Percentiles rank a stretch among this genome's conserved stretches.
Evolutionary conservation across 352 stramenopile genomes (phyloP).

Genomic region (Pythium periplocum): DNA sequence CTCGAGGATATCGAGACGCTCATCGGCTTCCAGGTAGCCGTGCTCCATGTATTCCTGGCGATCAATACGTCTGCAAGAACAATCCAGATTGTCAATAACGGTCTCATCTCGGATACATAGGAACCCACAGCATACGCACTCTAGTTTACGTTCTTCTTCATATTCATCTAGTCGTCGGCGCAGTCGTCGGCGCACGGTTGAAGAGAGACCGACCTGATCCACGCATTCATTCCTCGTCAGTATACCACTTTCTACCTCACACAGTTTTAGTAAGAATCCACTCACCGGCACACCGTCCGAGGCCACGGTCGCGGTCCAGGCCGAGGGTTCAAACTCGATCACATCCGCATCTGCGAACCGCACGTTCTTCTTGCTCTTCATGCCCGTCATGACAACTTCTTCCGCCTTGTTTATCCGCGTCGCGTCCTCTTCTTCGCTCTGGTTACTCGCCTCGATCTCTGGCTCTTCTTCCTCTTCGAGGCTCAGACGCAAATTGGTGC

Average conservation of each 20-base stretch:
- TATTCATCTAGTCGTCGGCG: conserved; percentile 60
- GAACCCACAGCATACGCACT: conserved; percentile 17
- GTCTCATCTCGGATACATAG: no score
- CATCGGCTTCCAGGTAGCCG: conserved; percentile 72
- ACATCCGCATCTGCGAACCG: conserved; percentile 59
- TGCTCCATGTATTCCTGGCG: conserved; percentile 81
- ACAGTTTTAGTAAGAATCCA: not conserved
- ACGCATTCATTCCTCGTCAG: conserved; percentile 2
- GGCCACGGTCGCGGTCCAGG: conserved; percentile 74
- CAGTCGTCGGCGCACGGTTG: conserved; percentile 53
- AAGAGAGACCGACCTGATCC: conserved; percentile 61
- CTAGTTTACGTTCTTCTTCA: conserved; percentile 50
- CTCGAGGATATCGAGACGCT: conserved; percentile 73
- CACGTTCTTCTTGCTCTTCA: conserved; percentile 34
- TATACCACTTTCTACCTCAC: not conserved
- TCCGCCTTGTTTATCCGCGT: conserved; percentile 6
- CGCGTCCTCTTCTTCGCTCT: conserved; percentile 20
- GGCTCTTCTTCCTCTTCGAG: conserved; percentile 8
- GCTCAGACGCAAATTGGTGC: not conserved
- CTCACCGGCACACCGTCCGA: conserved; percentile 72
- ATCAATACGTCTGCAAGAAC: conserved; percentile 33
- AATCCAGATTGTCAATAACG: not conserved
- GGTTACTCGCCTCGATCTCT: conserved; percentile 13
- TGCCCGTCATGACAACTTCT: not conserved
- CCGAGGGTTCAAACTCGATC: conserved; percentile 77